Conservation (phyloP, 306 rosid genomes). For the Corylus avellana region DNA sequence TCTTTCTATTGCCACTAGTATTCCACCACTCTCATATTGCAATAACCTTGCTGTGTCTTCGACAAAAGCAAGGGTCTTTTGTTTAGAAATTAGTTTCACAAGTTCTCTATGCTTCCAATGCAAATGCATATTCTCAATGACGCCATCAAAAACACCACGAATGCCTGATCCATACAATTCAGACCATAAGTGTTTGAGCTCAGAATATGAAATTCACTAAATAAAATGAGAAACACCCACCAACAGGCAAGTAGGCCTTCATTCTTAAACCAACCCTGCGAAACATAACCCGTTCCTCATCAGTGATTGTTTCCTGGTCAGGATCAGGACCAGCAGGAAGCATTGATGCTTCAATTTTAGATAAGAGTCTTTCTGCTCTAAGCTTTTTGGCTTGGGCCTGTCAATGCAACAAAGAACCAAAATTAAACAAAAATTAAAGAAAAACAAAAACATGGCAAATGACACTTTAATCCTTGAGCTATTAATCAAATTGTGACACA, state of each 20-base stretch:
- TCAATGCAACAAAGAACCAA: conserved; percentile 35
- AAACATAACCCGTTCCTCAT: conserved; percentile 92
- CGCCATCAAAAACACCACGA: conserved; percentile 86
- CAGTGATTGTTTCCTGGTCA: conserved; percentile 89
- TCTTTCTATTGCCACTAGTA: conserved; percentile 84
- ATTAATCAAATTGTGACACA: background rate
- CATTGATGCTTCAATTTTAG: conserved; percentile 76
- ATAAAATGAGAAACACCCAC: conserved; percentile 48
- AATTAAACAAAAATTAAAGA: conserved; percentile 11
- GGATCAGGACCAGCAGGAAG: conserved; percentile 78
- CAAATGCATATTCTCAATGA: conserved; percentile 93
- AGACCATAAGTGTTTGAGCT: conserved; percentile 26
- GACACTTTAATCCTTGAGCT: background rate
- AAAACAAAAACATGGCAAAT: conserved; percentile 12
- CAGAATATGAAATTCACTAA: conserved; percentile 21
- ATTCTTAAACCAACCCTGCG: conserved; percentile 83
- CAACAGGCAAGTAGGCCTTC: conserved; percentile 90
- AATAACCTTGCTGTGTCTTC: conserved; percentile 89
- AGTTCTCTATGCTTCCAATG: conserved; percentile 97
- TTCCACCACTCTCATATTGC: conserved; percentile 90
- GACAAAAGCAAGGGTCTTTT: conserved; percentile 77
- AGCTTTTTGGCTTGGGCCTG: conserved; percentile 82
- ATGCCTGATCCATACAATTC: conserved; percentile 59
- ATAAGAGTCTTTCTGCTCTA: conserved; percentile 70
- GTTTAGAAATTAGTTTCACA: conserved; percentile 84